These are phyloP conservation scores for Penicillium hordei DNA, from an alignment of 2,329 filamentous ascomycete genomes.

Conservation along the genomic window DNA sequence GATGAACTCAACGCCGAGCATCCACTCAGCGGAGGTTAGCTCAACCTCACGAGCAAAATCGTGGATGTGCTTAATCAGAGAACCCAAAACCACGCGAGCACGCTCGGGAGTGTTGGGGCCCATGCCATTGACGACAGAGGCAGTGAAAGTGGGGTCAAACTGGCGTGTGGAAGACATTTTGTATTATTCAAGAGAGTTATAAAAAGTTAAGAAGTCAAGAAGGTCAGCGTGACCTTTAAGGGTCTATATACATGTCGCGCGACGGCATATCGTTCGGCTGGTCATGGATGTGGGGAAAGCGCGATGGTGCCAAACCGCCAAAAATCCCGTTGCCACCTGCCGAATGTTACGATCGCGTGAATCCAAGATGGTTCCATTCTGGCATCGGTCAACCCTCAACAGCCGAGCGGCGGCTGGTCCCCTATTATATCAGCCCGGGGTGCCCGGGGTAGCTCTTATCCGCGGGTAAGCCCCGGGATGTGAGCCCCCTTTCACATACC, in stretches of 20 bases:
- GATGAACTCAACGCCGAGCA: constrained; percentile 71
- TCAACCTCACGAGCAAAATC: constrained; percentile 77
- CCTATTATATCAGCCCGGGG: constrained; percentile 7
- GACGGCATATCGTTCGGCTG: constrained; percentile 29
- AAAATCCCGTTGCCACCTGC: constrained; percentile 12
- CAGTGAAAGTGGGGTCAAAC: constrained; percentile 71
- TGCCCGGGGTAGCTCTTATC: constrained; percentile 11
- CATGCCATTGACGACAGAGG: constrained; percentile 71
- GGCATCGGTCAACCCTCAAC: constrained; percentile 6
- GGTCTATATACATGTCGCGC: constrained; percentile 21
- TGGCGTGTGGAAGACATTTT: constrained; percentile 25
- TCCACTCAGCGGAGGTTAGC: constrained; percentile 75
- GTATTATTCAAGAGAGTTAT: neutral
- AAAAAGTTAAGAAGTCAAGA: neutral
- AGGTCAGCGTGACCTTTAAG: constrained; percentile 5
- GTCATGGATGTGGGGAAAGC: constrained; percentile 35
- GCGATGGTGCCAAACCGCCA: neutral
- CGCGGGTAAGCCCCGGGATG: constrained; percentile 8
- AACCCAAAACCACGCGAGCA: constrained; percentile 62
- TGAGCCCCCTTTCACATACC: neutral
- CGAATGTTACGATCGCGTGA: constrained; percentile 5
- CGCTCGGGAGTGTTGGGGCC: constrained; percentile 66
- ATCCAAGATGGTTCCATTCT: constrained; percentile 1
- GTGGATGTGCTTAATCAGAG: constrained; percentile 70
- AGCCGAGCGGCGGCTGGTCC: constrained; percentile 10